A percentile compares a stretch with the other conserved stretches of the same genome.
phyloP scores from a whole-genome alignment of 179 eudicot genomes.

The Silene noctiflora region DNA sequence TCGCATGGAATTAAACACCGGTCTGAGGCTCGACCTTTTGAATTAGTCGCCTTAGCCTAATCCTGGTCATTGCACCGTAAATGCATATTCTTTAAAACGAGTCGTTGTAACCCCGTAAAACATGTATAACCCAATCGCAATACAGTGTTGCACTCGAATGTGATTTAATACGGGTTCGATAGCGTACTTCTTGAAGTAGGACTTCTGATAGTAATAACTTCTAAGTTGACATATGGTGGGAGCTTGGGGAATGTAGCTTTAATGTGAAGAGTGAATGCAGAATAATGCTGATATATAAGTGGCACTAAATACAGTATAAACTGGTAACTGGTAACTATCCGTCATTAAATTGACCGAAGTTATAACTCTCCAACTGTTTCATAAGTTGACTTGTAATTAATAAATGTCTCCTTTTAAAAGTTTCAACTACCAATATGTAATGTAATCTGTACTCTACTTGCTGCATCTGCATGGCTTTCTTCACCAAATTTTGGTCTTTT shows the following conservation, averaged over 20 bases:
- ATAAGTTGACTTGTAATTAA: constrained; percentile 26
- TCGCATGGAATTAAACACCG: no score
- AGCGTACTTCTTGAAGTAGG: neutral
- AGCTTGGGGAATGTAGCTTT: constrained; percentile 21
- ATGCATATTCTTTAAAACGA: no score
- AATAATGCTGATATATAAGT: neutral
- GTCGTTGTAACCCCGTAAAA: no score
- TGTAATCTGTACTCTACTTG: no score
- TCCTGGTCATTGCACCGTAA: no score
- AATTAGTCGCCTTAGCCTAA: no score
- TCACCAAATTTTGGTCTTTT: constrained; percentile 13
- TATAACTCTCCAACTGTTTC: constrained; percentile 27
- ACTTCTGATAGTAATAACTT: neutral
- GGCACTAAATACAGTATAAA: neutral
- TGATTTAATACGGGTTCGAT: neutral
- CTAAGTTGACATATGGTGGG: constrained; percentile 5
- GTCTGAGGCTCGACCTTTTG: no score
- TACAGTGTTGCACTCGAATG: neutral
- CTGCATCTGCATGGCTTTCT: constrained; percentile 25
- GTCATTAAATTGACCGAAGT: constrained; percentile 22
- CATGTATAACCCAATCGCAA: no score
- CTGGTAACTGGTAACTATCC: constrained; percentile 18
- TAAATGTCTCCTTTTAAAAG: constrained; percentile 19
- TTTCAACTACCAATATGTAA: constrained; percentile 21
- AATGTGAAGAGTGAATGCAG: constrained; percentile 7